phyloP scores from a whole-genome alignment of 2,329 filamentous ascomycete species.

The Domatiomyces catenatus region DNA sequence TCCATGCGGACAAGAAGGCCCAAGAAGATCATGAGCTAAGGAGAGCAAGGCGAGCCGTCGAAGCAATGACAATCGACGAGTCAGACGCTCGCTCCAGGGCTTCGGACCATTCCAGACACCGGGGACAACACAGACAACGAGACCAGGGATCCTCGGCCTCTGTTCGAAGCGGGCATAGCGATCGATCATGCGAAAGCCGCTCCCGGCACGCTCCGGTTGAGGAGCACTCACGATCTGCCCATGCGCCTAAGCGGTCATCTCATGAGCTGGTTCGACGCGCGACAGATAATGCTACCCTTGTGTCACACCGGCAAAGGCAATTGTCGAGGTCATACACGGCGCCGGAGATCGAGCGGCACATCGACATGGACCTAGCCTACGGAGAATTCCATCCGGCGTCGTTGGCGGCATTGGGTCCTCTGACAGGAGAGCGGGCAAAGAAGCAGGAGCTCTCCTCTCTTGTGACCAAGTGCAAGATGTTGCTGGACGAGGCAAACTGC shows the following conservation, averaged over 20 bases:
- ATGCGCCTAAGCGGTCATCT: constrained; percentile 19
- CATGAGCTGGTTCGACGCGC: constrained; percentile 11
- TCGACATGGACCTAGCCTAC: constrained; percentile 88
- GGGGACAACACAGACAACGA: constrained; percentile 15
- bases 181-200: not conserved
- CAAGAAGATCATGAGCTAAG: constrained; percentile 44
- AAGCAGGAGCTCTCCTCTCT: constrained; percentile 46
- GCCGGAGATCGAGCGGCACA: constrained; percentile 27
- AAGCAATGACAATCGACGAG: constrained; percentile 31
- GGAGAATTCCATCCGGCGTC: constrained; percentile 59
- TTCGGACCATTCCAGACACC: constrained; percentile 5
- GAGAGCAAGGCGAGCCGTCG: constrained; percentile 33
- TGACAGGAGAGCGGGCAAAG: constrained; percentile 31
- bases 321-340: constrained; percentile 12
- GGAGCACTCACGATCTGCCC: constrained; percentile 12
- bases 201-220: constrained; percentile 12
- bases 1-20: constrained; percentile 54
- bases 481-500: constrained; percentile 79
- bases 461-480: constrained; percentile 56
- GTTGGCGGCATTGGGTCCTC: constrained; percentile 28
- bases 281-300: constrained; percentile 13
- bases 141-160: constrained; percentile 5
- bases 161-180: constrained; percentile 1
- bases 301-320: constrained; percentile 4
- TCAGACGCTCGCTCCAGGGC: constrained; percentile 18